Evolutionary conservation across 2,329 filamentous ascomycete genomes (phyloP).

Genomic region (Penicillium sp.): DNA sequence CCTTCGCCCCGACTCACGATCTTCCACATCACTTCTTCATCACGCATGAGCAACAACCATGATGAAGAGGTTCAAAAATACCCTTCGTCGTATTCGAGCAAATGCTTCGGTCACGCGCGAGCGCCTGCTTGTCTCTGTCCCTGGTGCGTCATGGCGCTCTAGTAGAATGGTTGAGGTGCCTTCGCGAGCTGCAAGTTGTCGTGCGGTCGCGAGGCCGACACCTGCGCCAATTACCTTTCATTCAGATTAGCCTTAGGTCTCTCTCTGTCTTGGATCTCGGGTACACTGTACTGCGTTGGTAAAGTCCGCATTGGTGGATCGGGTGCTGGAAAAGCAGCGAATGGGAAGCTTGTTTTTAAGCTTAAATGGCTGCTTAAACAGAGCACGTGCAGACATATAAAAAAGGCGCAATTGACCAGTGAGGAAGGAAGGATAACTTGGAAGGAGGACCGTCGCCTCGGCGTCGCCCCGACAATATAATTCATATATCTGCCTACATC

Average conservation of each 20-base stretch:
- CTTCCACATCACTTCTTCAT: neutral
- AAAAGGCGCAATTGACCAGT: constrained; percentile 6
- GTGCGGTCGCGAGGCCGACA: constrained; percentile 76
- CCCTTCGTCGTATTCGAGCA: neutral
- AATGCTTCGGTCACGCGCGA: neutral
- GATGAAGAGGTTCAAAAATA: neutral
- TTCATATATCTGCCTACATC: too few relatives aligned
- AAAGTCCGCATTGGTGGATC: constrained; percentile 53
- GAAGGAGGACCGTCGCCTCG: neutral
- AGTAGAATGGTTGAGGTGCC: constrained; percentile 70
- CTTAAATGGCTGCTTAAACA: constrained; percentile 4
- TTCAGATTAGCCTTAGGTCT: constrained; percentile 1
- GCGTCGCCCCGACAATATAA: neutral
- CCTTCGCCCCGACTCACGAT: neutral
- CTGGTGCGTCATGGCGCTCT: constrained; percentile 71
- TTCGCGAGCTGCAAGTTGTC: constrained; percentile 63
- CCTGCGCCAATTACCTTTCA: constrained; percentile 63
- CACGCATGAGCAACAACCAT: neutral
- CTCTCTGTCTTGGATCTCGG: neutral
- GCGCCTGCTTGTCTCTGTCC: constrained; percentile 82
- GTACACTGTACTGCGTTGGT: constrained; percentile 54
- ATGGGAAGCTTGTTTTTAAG: constrained; percentile 1
- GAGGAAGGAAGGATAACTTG: neutral
- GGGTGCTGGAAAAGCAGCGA: constrained; percentile 45
- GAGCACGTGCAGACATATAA: constrained; percentile 14